These are phyloP conservation scores for Apiospora kogelbergensis DNA, from an alignment of 2,329 filamentous ascomycete genomes.

Conservation along the genomic window DNA sequence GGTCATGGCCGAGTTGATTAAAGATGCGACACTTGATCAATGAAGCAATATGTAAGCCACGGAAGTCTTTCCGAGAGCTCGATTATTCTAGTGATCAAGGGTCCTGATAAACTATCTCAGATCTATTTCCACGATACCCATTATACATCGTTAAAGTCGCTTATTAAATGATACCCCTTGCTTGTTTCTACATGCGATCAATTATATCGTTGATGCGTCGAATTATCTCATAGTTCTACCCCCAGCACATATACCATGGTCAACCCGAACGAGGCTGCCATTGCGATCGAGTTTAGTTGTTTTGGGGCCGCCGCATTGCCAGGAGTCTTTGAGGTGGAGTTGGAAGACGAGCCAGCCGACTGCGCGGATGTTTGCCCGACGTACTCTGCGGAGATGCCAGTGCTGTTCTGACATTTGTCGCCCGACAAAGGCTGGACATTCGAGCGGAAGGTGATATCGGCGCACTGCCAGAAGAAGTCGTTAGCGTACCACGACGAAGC, in stretches of 20 bases:
- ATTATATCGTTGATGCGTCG: background rate
- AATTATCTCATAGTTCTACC: conserved; percentile 33
- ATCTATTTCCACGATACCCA: background rate
- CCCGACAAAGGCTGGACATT: conserved; percentile 45
- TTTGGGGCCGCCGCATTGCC: background rate
- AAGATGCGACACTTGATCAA: conserved; percentile 20
- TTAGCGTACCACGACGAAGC: background rate
- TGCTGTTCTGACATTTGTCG: conserved; percentile 58
- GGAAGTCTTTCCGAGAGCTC: background rate
- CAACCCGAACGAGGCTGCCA: conserved; percentile 39
- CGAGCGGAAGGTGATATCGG: conserved; percentile 68
- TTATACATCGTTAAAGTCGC: background rate
- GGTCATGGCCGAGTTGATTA: conserved; percentile 45
- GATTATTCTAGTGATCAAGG: background rate
- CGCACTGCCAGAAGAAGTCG: conserved; percentile 52
- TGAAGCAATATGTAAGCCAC: background rate
- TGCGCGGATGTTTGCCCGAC: conserved; percentile 21
- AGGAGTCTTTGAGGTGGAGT: background rate
- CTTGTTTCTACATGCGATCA: background rate
- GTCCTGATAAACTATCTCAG: background rate
- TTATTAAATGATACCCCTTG: background rate
- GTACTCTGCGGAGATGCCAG: conserved; percentile 46
- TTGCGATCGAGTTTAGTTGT: conserved; percentile 16
- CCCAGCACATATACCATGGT: conserved; percentile 38
- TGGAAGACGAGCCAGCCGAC: background rate